Conservation (phyloP, 345 rosid genomes). For the Citrus cavaleriei region DNA sequence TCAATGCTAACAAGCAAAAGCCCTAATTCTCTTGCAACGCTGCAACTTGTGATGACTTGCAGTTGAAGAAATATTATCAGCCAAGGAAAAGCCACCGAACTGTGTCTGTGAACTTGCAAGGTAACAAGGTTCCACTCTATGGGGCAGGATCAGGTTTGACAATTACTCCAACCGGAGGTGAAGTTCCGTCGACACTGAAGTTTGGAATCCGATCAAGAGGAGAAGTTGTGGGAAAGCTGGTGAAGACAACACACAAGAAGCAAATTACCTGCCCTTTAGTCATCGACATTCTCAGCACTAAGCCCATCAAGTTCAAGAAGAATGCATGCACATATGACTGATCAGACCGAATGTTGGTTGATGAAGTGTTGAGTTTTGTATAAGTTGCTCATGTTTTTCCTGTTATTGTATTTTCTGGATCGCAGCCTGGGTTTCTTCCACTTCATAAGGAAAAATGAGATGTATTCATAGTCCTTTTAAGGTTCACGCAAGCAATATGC, state of each 20-base stretch:
- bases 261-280: slow-evolving; percentile 55
- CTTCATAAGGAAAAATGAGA: not conserved
- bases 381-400: not conserved
- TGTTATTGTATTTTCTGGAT: not conserved
- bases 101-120: slow-evolving; percentile 54
- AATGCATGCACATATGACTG: slow-evolving; percentile 36
- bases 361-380: not conserved
- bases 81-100: slow-evolving; percentile 58
- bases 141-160: slow-evolving; percentile 68
- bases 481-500: not conserved
- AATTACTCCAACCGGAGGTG: slow-evolving; percentile 39
- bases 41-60: slow-evolving; percentile 11
- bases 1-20: not conserved
- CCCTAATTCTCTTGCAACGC: not conserved
- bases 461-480: not conserved
- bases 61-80: slow-evolving; percentile 76
- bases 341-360: not conserved
- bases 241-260: slow-evolving; percentile 56
- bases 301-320: slow-evolving; percentile 57
- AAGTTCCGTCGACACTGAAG: slow-evolving; percentile 44
- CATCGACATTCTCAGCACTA: slow-evolving; percentile 46
- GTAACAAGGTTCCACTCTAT: slow-evolving; percentile 63
- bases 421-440: not conserved
- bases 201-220: slow-evolving; percentile 63
- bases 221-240: slow-evolving; percentile 78